A percentile compares a stretch with the other conserved stretches of the same genome.
Conservation (phyloP, 2,329 filamentous ascomycete genomes). For the Pseudogymnoascus destructans region DNA sequence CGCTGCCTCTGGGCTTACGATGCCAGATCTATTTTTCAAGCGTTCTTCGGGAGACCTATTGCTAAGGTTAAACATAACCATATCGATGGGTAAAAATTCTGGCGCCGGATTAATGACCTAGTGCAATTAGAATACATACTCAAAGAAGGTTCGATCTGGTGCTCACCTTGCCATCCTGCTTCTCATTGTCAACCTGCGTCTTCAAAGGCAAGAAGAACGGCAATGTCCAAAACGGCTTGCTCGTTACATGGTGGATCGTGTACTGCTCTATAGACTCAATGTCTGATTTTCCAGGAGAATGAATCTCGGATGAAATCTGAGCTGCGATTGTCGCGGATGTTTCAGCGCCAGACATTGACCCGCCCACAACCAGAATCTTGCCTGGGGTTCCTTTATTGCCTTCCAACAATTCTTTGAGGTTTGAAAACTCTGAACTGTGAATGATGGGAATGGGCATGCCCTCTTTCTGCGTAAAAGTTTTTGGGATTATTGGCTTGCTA, state of each 20-base stretch:
- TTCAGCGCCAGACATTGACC: constrained; percentile 73
- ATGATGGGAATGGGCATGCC: constrained; percentile 36
- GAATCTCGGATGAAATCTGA: constrained; percentile 50
- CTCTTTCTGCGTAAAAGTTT: constrained; percentile 16
- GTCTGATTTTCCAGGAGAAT: constrained; percentile 35
- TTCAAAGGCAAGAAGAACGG: constrained; percentile 35
- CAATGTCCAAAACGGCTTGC: constrained; percentile 60
- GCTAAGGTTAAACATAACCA: constrained; percentile 56
- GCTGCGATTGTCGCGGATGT: constrained; percentile 59
- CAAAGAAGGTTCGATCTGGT: not conserved
- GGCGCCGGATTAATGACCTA: constrained; percentile 32
- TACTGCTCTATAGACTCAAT: constrained; percentile 36
- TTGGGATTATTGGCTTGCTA: constrained; percentile 38
- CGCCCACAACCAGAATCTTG: constrained; percentile 62
- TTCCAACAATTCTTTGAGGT: constrained; percentile 36
- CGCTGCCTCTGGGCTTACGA: constrained; percentile 46
- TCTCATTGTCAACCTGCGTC: constrained; percentile 15
- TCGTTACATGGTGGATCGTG: constrained; percentile 54
- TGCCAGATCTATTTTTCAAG: constrained; percentile 50
- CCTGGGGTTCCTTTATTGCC: constrained; percentile 25
- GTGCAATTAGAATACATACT: not conserved
- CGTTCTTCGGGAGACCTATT: constrained; percentile 41
- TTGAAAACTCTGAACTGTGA: constrained; percentile 56
- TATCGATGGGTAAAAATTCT: constrained; percentile 59
- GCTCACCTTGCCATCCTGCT: constrained; percentile 28